Base-by-base conservation (phyloP, 768 basidiomycete species). In the Tremella mesenterica region DNA sequence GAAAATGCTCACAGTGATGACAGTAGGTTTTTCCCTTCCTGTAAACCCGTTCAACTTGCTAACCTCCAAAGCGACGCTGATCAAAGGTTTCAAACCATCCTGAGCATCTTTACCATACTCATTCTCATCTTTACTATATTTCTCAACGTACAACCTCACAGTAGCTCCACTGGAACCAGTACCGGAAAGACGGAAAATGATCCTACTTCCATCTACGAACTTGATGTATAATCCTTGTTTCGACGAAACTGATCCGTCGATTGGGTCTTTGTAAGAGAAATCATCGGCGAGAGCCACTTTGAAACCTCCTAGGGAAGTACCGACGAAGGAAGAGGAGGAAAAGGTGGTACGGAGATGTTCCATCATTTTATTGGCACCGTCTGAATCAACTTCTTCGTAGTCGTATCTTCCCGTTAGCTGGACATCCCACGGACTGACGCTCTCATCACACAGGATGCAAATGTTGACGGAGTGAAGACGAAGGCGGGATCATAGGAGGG, bases 201-300 rank as follows among this genome's bases (percentile, higher is more conserved):
- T 86, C 31, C 95, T 81, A 43, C 85, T 88, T 6, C 93, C 95
- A 70, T 97, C 95, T 27, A 77, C 75, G 76, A 99, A 99, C 48
- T 81, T 80, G 70, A 97, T 83, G 71, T 92, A 85, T 63, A 96
- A 86, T 1, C 95, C 95, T 71, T 99, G 95, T 74, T 97, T 96
- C 75, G 84, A 83, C 60, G 87, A 89, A 57, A 96, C 81, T 41
- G 86, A 88, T 50, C 83, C 77, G 72, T 99, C 95, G 74, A 97
- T 96, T n/a, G 95, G 95, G 74, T 99, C 95, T 45, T 83, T 95
- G 80, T 99, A 99, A 70, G 85, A 82, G 72, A 99, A 99, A 79
- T 89, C 83, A 77, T 83, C 84, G 38, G 86, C 76, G 23, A 81
- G 79, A 16, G 81, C 79, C 53, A 99, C 82, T 56, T 79, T 84